A percentile compares a stretch with the other conserved stretches of the same genome.
Conservation (phyloP, 1,284 basidiomycete species). For the Pascua guehoae region DNA sequence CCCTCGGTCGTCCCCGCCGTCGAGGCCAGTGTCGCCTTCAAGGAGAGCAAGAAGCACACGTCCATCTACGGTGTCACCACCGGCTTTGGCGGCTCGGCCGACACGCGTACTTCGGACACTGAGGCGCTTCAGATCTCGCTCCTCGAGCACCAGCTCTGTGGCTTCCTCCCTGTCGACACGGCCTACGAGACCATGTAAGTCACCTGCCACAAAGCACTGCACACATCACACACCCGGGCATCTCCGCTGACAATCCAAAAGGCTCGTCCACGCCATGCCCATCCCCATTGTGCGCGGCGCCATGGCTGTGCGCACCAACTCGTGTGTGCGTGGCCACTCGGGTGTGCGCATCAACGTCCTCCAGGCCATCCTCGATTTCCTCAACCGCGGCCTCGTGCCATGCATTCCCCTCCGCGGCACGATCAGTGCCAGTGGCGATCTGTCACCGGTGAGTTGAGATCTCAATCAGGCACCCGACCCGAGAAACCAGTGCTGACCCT, state of each 20-base stretch:
- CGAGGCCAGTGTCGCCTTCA: slow-evolving; percentile 18
- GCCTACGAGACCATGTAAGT: slow-evolving; percentile 16
- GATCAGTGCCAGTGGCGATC: slow-evolving; percentile 18
- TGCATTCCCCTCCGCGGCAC: slow-evolving; percentile 21
- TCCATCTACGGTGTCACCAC: slow-evolving; percentile 22
- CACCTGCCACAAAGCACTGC: too few relatives aligned
- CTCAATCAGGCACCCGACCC: too few relatives aligned
- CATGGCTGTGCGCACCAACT: slow-evolving; percentile 21
- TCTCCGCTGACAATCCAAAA: neutral
- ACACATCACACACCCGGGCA: neutral
- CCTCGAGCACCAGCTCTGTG: slow-evolving; percentile 24
- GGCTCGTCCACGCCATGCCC: slow-evolving; percentile 17
- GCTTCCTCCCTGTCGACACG: slow-evolving; percentile 16
- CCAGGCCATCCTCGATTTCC: slow-evolving; percentile 16
- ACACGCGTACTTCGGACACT: slow-evolving; percentile 19
- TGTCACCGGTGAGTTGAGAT: slow-evolving; percentile 5
- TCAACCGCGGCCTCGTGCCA: slow-evolving; percentile 19
- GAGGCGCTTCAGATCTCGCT: slow-evolving; percentile 21
- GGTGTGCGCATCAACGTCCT: slow-evolving; percentile 19
- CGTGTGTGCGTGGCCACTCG: slow-evolving; percentile 22
- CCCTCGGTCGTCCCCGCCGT: slow-evolving; percentile 7
- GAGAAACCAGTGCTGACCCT: too few relatives aligned
- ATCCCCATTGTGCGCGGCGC: slow-evolving; percentile 18
- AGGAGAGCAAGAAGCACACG: slow-evolving; percentile 21
- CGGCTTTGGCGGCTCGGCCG: slow-evolving; percentile 19